Conservation (phyloP, 257 asterid species). For the Primulina eburnea region DNA sequence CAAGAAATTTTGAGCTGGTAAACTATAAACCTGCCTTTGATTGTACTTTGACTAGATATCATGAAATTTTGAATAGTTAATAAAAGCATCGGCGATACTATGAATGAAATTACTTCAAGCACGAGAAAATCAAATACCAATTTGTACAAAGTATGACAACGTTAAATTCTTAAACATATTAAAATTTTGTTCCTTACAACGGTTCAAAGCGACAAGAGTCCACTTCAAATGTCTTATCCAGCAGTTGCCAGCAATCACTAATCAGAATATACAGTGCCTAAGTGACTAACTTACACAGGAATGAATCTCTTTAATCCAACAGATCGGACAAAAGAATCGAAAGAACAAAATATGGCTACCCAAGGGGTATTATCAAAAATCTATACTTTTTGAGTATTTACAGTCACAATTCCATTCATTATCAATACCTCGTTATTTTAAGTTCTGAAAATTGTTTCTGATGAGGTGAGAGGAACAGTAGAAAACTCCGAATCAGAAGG, state of each 20-base stretch:
- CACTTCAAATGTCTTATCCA: background rate
- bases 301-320: constrained; percentile 22
- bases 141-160: background rate
- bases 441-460: constrained; percentile 48
- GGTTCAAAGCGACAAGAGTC: background rate
- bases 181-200: background rate
- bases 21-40: background rate
- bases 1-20: background rate
- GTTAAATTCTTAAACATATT: background rate
- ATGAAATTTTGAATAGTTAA: too few species aligned
- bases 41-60: background rate
- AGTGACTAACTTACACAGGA: constrained; percentile 17
- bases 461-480: constrained; percentile 76
- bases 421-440: constrained; percentile 53
- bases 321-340: constrained; percentile 40
- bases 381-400: constrained; percentile 34
- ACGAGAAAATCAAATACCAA: background rate
- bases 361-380: constrained; percentile 26
- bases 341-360: constrained; percentile 34
- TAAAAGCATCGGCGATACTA: background rate
- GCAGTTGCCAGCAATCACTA: background rate
- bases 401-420: constrained; percentile 30
- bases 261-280: constrained; percentile 15
- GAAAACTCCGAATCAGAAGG: constrained; percentile 78
- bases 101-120: background rate